These are phyloP conservation scores for Fusarium metavorans DNA, from an alignment of 2,329 filamentous ascomycete genomes.

Conservation along the genomic window DNA sequence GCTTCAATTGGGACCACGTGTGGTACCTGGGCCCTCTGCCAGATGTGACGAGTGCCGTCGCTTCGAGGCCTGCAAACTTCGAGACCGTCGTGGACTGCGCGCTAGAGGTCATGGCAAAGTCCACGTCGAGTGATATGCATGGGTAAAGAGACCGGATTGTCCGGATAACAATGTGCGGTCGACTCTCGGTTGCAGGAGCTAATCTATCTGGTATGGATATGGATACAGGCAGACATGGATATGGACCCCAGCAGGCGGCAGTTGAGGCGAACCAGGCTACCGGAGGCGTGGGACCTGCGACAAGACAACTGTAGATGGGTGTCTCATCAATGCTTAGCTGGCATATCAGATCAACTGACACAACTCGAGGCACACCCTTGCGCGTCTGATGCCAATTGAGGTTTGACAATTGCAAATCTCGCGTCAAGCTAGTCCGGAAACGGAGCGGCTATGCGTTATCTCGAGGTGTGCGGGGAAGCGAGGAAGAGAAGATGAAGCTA, in stretches of 20 bases:
- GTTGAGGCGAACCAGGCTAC: not conserved
- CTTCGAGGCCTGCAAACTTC: slow-evolving; percentile 21
- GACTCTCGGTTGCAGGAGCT: not conserved
- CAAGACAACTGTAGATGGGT: not conserved
- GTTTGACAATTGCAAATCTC: slow-evolving; percentile 34
- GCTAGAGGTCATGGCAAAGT: not conserved
- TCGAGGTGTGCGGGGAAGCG: slow-evolving; percentile 28
- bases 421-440: slow-evolving; percentile 29
- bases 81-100: slow-evolving; percentile 21
- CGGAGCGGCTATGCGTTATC: slow-evolving; percentile 27
- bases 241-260: not conserved
- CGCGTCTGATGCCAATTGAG: slow-evolving; percentile 30
- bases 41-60: slow-evolving; percentile 30
- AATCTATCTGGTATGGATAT: not conserved
- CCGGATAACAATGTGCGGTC: slow-evolving; percentile 2
- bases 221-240: not conserved
- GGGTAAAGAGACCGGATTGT: slow-evolving; percentile 1
- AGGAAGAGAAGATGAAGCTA: not conserved
- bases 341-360: not conserved
- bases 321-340: not conserved
- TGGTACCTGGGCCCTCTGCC: slow-evolving; percentile 29
- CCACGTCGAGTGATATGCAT: not conserved
- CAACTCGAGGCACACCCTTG: slow-evolving; percentile 9
- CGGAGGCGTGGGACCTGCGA: not conserved
- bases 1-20: slow-evolving; percentile 15